Conservation (phyloP, 2,329 filamentous ascomycete genomes). For the Cladosporium sp. region DNA sequence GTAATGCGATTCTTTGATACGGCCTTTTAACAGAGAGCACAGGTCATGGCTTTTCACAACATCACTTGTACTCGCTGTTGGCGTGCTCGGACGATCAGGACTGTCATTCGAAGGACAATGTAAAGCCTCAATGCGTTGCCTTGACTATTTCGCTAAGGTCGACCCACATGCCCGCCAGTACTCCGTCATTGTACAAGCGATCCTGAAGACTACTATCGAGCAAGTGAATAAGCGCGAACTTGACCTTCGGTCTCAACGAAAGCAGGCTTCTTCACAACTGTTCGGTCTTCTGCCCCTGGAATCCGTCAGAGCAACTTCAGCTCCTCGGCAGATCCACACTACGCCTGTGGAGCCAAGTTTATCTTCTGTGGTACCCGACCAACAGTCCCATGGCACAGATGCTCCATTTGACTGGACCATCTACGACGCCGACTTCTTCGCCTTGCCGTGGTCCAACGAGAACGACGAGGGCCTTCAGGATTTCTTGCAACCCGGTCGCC, state of each 20-base stretch:
- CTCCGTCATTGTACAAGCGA: slow-evolving; percentile 27
- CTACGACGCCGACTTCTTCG: slow-evolving; percentile 30
- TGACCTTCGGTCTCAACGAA: slow-evolving; percentile 25
- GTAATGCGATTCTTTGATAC: background rate
- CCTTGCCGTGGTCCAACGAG: slow-evolving; percentile 30
- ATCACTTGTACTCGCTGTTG: slow-evolving; percentile 33
- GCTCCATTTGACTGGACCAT: slow-evolving; percentile 26
- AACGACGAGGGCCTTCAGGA: slow-evolving; percentile 31
- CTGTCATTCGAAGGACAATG: slow-evolving; percentile 28
- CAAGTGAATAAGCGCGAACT: slow-evolving; percentile 28
- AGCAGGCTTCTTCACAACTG: slow-evolving; percentile 31
- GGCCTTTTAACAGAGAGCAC: background rate
- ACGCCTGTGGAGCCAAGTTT: background rate
- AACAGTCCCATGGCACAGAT: background rate
- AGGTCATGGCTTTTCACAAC: slow-evolving; percentile 35
- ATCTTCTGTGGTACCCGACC: background rate
- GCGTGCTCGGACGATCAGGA: slow-evolving; percentile 30
- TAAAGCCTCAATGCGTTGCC: slow-evolving; percentile 24
- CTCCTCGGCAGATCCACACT: background rate
- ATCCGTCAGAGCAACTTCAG: background rate
- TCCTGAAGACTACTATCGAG: slow-evolving; percentile 26
- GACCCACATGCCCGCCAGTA: slow-evolving; percentile 36
- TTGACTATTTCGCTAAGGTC: slow-evolving; percentile 31
- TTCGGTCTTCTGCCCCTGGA: slow-evolving; percentile 28
- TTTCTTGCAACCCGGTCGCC: slow-evolving; percentile 30